These are phyloP conservation scores for Mucor velutinosus DNA, from an alignment of 371 early-diverging fungal species.

Conservation along the genomic window DNA sequence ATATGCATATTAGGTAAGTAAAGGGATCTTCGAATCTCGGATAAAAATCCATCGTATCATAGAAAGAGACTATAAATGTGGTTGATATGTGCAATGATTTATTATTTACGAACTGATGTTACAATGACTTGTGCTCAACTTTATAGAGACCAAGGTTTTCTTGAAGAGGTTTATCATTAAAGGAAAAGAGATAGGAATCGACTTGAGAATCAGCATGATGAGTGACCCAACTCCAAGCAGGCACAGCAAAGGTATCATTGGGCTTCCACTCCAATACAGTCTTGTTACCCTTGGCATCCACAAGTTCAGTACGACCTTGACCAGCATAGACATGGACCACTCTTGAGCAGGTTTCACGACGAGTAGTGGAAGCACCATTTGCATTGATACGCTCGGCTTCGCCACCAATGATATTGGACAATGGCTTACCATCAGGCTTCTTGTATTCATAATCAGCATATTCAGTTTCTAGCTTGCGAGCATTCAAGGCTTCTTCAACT, in stretches of 20 bases:
- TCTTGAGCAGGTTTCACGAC: slow-evolving; percentile 23
- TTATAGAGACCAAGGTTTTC: no score
- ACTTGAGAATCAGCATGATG: slow-evolving; percentile 12
- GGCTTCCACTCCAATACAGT: slow-evolving; percentile 19
- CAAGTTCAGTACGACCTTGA: slow-evolving; percentile 17
- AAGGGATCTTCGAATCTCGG: no score
- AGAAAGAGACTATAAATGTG: no score
- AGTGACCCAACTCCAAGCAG: slow-evolving; percentile 19
- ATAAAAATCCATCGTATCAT: no score
- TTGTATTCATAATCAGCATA: slow-evolving; percentile 18
- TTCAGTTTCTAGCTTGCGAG: neutral
- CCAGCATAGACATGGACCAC: slow-evolving; percentile 25
- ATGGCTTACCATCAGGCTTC: slow-evolving; percentile 15
- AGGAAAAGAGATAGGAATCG: neutral
- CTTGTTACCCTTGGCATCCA: slow-evolving; percentile 21
- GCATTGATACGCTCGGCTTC: slow-evolving; percentile 25
- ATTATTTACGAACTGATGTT: no score
- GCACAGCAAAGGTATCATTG: slow-evolving; percentile 25
- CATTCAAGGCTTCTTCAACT: slow-evolving; percentile 22
- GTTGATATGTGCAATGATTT: no score
- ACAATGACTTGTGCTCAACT: no score
- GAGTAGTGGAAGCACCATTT: slow-evolving; percentile 6
- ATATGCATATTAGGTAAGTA: no score
- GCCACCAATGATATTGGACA: slow-evolving; percentile 29
- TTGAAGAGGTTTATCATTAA: no score